Percentiles rank a stretch among this genome's conserved stretches.
Conservation (phyloP, 768 basidiomycete genomes). For the Lentinula detonsa region DNA sequence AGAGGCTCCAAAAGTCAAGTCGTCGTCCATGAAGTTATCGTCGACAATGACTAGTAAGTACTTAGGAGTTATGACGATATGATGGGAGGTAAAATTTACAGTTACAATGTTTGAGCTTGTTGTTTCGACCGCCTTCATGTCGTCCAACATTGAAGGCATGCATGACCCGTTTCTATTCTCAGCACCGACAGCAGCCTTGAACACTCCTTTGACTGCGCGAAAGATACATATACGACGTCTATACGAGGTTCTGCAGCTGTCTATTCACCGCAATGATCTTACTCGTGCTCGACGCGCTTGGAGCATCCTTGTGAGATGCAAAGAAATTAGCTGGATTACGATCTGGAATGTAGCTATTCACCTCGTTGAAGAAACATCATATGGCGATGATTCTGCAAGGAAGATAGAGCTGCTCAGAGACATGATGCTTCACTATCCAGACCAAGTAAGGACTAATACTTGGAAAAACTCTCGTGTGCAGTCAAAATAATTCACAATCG, state of each 20-base stretch:
- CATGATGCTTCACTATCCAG: constrained; percentile 66
- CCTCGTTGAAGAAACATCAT: constrained; percentile 34
- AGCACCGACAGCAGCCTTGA: constrained; percentile 35
- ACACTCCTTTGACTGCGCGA: constrained; percentile 45
- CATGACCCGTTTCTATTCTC: constrained; percentile 57
- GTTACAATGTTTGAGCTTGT: constrained; percentile 5
- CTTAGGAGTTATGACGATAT: not conserved
- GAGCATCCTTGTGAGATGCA: constrained; percentile 70
- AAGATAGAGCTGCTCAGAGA: constrained; percentile 56
- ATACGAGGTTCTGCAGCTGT: constrained; percentile 68
- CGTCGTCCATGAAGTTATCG: constrained; percentile 53
- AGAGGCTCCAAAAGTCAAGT: constrained; percentile 63
- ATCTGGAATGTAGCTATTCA: constrained; percentile 68
- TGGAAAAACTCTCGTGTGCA: not conserved
- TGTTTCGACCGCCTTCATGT: not conserved
- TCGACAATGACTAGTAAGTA: not conserved
- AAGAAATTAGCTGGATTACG: constrained; percentile 68
- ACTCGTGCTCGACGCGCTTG: constrained; percentile 63
- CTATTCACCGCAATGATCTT: constrained; percentile 61
- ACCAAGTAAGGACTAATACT: constrained; percentile 43
- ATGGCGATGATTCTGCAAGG: constrained; percentile 21
- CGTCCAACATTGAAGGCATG: not conserved
- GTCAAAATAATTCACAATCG: not conserved
- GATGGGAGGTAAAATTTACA: not conserved
- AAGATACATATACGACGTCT: constrained; percentile 71